A percentile compares a stretch with the other conserved stretches of the same genome.
These are phyloP conservation scores for Breviolum minutum DNA, from an alignment of 73 alveolate genomes.

Conservation along the genomic window DNA sequence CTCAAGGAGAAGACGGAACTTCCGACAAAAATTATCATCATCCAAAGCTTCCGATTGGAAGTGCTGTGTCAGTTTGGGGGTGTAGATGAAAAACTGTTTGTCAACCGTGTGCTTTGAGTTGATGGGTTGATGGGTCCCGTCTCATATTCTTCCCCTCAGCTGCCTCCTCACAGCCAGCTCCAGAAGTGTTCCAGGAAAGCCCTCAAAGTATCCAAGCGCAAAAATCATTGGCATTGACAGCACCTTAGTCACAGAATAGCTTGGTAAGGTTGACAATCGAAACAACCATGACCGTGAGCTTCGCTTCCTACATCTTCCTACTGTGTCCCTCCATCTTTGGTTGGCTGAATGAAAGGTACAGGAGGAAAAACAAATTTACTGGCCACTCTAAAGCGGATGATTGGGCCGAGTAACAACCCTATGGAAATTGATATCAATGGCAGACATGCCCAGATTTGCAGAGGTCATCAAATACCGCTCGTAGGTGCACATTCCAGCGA, in stretches of 20 bases:
- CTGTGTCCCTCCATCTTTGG: too few species aligned
- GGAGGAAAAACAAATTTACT: not conserved
- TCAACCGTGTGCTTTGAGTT: not conserved
- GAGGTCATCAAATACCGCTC: conserved; percentile 80
- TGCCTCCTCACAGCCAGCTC: conserved; percentile 66
- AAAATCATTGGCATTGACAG: conserved; percentile 61
- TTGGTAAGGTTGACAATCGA: not conserved
- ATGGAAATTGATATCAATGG: conserved; percentile 77
- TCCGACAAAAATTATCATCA: too few species aligned
- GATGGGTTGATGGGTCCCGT: not conserved
- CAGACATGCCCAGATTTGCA: conserved; percentile 90
- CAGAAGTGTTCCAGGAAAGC: conserved; percentile 51
- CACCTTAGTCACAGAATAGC: conserved; percentile 15
- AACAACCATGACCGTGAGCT: not conserved
- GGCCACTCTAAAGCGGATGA: not conserved
- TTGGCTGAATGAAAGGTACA: too few species aligned
- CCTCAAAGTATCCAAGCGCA: conserved; percentile 65
- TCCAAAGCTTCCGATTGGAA: too few species aligned
- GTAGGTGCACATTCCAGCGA: conserved; percentile 85
- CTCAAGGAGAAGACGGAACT: too few species aligned
- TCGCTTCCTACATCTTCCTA: not conserved
- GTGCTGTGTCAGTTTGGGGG: not conserved
- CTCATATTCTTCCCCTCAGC: too few species aligned
- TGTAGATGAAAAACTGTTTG: not conserved
- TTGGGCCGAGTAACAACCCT: conserved; percentile 1